Base-by-base conservation (phyloP, 164 flowering plant genomes). In the Kalanchoe fedtschenkoi region DNA sequence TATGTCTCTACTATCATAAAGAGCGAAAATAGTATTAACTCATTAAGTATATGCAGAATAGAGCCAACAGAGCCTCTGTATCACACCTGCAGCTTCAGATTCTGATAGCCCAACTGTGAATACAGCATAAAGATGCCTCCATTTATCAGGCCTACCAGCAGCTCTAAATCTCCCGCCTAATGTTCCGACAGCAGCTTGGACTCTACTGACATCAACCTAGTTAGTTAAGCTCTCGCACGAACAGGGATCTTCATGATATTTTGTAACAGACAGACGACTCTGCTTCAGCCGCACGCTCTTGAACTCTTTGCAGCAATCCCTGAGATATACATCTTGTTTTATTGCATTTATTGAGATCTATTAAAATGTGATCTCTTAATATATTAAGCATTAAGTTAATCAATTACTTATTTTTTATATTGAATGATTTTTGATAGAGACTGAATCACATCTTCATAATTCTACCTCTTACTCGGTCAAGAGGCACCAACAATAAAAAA, bases 51-150 rank as follows among this genome's bases (percentile, higher is more conserved):
- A n/a, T n/a, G n/a, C n/a, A n/a, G n/a, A n/a, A n/a, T n/a, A n/a
- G n/a, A n/a, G n/a, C n/a, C 16, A 32, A 22, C 3, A 16, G 1
- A 33, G 17, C 4, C 24, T 35, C 10, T 16, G 24, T 35, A 26
- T 44, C 56, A 2, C 66, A 88, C 99, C 97, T 64, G 69, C 64
- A 26, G 92, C 87, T 75, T 84, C 80, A 60, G 93, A 87, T 67
- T 75, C 74, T 35, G 92, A 87, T 58, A 93, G 60, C 99, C 99
- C 90, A 39, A 93, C 80, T 28, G 92, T 85, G 72, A 90, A 90
- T 53, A 93, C 97, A 17, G 97, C 78, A 76, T 83, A 81, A 60
- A 93, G 92, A 75, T 90, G 93, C 65, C 69, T 77, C 97, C 99
- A 93, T 75, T 78, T 79, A 66, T 80, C 80, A 44, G 80, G 71